phyloP scores from a whole-genome alignment of 441 rosid genomes.

The Heliophila coronopifolia region DNA sequence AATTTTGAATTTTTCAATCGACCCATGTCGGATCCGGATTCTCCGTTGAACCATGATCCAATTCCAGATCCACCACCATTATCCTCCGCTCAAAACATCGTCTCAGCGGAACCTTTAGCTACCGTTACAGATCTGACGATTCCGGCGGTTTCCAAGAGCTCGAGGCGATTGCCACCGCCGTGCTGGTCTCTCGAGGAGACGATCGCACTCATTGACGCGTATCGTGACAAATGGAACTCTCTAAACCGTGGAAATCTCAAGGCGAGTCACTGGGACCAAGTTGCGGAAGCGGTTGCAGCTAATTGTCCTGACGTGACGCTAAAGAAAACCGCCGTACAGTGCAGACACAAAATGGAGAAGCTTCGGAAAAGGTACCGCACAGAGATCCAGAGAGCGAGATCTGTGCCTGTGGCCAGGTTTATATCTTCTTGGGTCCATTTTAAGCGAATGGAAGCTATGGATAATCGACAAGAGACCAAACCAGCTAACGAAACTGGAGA shows the following conservation, averaged over 20 bases:
- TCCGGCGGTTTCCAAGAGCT: slow-evolving; percentile 33
- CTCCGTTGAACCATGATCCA: slow-evolving; percentile 39
- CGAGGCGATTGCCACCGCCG: slow-evolving; percentile 87
- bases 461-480: slow-evolving; percentile 48
- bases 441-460: slow-evolving; percentile 87
- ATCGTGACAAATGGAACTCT: slow-evolving; percentile 77
- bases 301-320: slow-evolving; percentile 59
- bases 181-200: slow-evolving; percentile 94
- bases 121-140: slow-evolving; percentile 15
- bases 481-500: slow-evolving; percentile 36
- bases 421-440: slow-evolving; percentile 88
- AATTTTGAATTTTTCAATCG: background rate
- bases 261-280: slow-evolving; percentile 92
- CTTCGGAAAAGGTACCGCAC: slow-evolving; percentile 78
- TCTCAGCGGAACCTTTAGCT: slow-evolving; percentile 13
- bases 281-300: slow-evolving; percentile 57
- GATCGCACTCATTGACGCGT: slow-evolving; percentile 65
- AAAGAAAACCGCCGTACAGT: slow-evolving; percentile 82
- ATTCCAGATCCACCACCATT: slow-evolving; percentile 19
- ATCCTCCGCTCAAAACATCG: slow-evolving; percentile 18
- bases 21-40: slow-evolving; percentile 37
- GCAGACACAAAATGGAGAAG: slow-evolving; percentile 99
- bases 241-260: slow-evolving; percentile 88
- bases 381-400: slow-evolving; percentile 85
- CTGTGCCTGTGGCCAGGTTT: slow-evolving; percentile 72